Base-by-base conservation (phyloP, 2,329 filamentous ascomycete genomes). In the Fusarium mangiferae region DNA sequence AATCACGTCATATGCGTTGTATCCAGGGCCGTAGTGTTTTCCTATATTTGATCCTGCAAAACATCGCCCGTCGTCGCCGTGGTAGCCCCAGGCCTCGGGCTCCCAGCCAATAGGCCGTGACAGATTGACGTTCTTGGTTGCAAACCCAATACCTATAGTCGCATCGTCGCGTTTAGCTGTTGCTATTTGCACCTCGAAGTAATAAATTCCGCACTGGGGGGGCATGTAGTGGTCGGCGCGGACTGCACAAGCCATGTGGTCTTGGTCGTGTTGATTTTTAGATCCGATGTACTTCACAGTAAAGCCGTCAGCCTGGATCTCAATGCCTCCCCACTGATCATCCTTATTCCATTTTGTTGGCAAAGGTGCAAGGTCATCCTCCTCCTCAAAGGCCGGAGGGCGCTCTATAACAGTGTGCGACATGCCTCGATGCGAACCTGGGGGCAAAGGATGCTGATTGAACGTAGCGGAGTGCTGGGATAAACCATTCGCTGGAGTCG, bases 181-280 rank as follows among this genome's bases (percentile, higher is more conserved):
- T 33, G 88, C 66, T 54, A 90, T 84, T 22, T 83, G 83, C 30
- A 92, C 87, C 80, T 99, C 96, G 79, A 91, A 99, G 81, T 99
- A 99, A 82, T 98, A 99, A 68, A 99, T 92, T 5, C 96, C 96
- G 75, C 94, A 96, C 79, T 97, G 93, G 41, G 91, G 88, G 8
- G 96, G 95, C 90, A 98, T 98, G 55, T 91, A 90, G 80, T 95
- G 87, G 81, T 99, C 93, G 35, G 95, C 90, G 63, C 96, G 91
- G 66, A 98, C 91, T 18, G 94, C 90, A 41, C 91, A 94, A 24
- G 94, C 94, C 81, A 98, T 96, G 78, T 93, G 86, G 13, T 91
- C 90, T 57, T 87, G 85, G 56, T 90, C 87, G 64, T 82, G 81
- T 26, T 84, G 79, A 30, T 81, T 83, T 77, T 87, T 88, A 2